Conservation (phyloP, 805 yeast species). For the Metschnikowia kunwiensis region DNA sequence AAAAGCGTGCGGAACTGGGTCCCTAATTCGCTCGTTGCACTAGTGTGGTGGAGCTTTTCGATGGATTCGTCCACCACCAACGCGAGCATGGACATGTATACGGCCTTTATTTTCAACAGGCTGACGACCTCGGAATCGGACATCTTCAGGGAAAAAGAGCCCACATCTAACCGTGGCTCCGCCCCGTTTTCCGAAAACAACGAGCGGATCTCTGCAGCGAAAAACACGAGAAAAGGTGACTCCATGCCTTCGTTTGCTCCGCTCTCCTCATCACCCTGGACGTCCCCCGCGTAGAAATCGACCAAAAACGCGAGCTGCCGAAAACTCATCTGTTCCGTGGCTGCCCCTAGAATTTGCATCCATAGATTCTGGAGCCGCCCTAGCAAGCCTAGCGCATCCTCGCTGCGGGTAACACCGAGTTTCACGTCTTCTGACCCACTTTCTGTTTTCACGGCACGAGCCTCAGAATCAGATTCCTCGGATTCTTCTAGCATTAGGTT, state of each 20-base stretch:
- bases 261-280: not conserved
- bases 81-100: constrained; percentile 29
- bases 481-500: constrained; percentile 33
- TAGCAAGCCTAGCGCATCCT: constrained; percentile 17
- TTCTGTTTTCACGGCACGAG: constrained; percentile 2
- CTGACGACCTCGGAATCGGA: constrained; percentile 19
- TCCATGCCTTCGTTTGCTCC: constrained; percentile 23
- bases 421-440: not conserved
- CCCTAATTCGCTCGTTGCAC: constrained; percentile 8
- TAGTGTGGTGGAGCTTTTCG: constrained; percentile 18
- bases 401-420: constrained; percentile 1
- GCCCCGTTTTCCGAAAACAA: constrained; percentile 18
- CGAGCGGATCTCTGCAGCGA: constrained; percentile 24
- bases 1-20: constrained; percentile 21
- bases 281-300: constrained; percentile 24
- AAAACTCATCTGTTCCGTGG: constrained; percentile 20
- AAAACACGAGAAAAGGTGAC: constrained; percentile 27
- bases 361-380: constrained; percentile 26
- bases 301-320: constrained; percentile 29
- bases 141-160: constrained; percentile 11
- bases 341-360: constrained; percentile 22
- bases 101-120: constrained; percentile 24
- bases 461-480: constrained; percentile 2
- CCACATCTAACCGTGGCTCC: constrained; percentile 15
- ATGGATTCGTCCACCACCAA: constrained; percentile 33